Percentiles rank a stretch among this genome's conserved stretches.
These are phyloP conservation scores for Aotearoamyces nothofagi DNA, from an alignment of 2,329 filamentous ascomycete genomes.

Conservation along the genomic window DNA sequence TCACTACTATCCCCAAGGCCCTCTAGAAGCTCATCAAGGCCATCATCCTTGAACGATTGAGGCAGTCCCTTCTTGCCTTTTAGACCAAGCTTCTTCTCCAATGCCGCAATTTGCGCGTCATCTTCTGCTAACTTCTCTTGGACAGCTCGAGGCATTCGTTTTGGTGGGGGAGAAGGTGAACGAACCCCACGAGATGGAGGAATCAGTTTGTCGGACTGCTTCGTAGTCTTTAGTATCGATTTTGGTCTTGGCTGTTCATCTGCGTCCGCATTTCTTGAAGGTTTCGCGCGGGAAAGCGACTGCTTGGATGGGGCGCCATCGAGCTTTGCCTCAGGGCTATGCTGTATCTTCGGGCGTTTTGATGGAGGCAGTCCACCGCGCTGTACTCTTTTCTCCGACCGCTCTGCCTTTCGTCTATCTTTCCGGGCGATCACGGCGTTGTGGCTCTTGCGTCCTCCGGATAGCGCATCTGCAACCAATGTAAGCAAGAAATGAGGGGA, in stretches of 20 bases:
- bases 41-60: slow-evolving; percentile 66
- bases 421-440: slow-evolving; percentile 13
- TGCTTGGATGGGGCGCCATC: no score
- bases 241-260: slow-evolving; percentile 10
- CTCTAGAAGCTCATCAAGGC: slow-evolving; percentile 62
- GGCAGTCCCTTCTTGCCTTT: slow-evolving; percentile 58
- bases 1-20: slow-evolving; percentile 43
- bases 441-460: slow-evolving; percentile 9
- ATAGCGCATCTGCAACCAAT: slow-evolving; percentile 9
- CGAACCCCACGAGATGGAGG: no score
- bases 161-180: slow-evolving; percentile 9
- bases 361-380: slow-evolving; percentile 13
- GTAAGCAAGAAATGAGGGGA: no score
- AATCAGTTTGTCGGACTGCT: slow-evolving; percentile 8
- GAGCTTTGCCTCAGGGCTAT: no score
- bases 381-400: slow-evolving; percentile 15
- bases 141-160: slow-evolving; percentile 20
- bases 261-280: neutral
- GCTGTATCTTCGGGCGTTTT: slow-evolving; percentile 13
- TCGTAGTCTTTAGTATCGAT: slow-evolving; percentile 15
- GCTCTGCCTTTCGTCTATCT: slow-evolving; percentile 17
- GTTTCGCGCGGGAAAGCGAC: neutral
- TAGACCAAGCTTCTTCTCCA: slow-evolving; percentile 80
- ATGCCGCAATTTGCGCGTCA: slow-evolving; percentile 71
- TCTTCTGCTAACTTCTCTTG: slow-evolving; percentile 59